Base-by-base conservation (phyloP, 495 filamentous ascomycete genomes). In the Penicillium mononematosum region DNA sequence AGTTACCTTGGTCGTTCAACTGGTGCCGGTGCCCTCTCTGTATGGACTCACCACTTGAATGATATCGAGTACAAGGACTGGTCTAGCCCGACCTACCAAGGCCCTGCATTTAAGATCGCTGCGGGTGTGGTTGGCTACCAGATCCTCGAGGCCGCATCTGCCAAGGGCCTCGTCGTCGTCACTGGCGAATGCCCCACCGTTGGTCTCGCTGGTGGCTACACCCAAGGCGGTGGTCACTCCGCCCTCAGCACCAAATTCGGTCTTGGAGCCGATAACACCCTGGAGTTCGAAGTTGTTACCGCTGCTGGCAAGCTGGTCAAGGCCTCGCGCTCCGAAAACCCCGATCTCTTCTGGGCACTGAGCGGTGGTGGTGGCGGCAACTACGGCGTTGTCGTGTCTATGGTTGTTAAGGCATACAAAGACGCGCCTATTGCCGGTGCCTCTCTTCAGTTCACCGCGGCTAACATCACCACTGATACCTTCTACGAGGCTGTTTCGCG, bases 331-430 rank as follows among this genome's bases (percentile, higher is more conserved):
- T 53, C 58, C 11, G 73, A 77, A 52, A 78, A 88, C 58, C 43
- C 68, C 1, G 87, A 89, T 60, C 68, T 90, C 12, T 89, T 85
- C 70, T 89, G 84, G 85, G 87, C 86, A 9, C 74, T 88, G 53
- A 78, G 83, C 48, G 87, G 86, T 4, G 86, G 86, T 20, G 87
- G 85, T 17, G 85, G 75, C 19, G 83, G 83, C 39, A 86, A 83
- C 34, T 88, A 83, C 42, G 86, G 81, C 16, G 78, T 88, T 41
- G 74, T 88, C 29, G 75, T 78, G 17, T 82, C 79, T 2, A 71
- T 81, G 38, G 87, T 83, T 7, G 64, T 73, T 25, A 75, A 71
- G 56, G 70, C 72, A 16, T 60, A 80, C 60, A 50, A 47, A 4
- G 85, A 84, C 60, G 70, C 63, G 19, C 63, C 24, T 16, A 63